Base-by-base conservation (phyloP, 2,329 filamentous ascomycete genomes). In the Pseudogymnoascus sp. region DNA sequence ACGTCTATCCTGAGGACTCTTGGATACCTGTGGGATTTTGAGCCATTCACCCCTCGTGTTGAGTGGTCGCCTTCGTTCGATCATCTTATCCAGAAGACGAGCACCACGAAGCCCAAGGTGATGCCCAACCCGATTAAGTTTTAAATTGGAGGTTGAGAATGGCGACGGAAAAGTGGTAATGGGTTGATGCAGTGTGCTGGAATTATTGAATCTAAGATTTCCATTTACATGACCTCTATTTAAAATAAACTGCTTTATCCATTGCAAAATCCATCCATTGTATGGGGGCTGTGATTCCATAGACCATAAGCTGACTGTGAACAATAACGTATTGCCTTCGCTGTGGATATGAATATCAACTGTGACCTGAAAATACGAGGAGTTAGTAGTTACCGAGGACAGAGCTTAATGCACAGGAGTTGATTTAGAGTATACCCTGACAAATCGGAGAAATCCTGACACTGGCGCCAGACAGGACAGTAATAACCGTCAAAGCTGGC, bases 1-100 rank as follows among this genome's bases (percentile, higher is more conserved):
- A 75, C 74, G 4, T 76, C 74, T 0, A 74, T 77, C 44, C 68
- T 77, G 10, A 73, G 74, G 62, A 74, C 71, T 11, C 67, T 77
- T n/a, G 71, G 74, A 24, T 71, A 77, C 58, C 69, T 77, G n/a
- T 78, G 74, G 71, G 72, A 61, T 26, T 61, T 61, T 10, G 29
- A 58, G 35, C 60, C 60, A 11, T 61, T 61, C 29, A 59, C 11
- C 9, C 60, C 60, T 0, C 60, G 60, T 61, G 60, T 61, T 17
- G 60, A 61, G 44, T 59, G 26, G 36, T 44, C 41, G 35, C 41
- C 41, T 21, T 61, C 60, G 26, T 61, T 61, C 13, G 60, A 61
- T 15, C 60, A 61, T 15, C 33, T 61, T 21, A 61, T 61, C 10
- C 15, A 21, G 60, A 8, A 33, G 15, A 61, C 29, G 24, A 31